These are phyloP conservation scores for Eucalyptus lansdowneana DNA, from an alignment of 345 rosid species.

Conservation along the genomic window DNA sequence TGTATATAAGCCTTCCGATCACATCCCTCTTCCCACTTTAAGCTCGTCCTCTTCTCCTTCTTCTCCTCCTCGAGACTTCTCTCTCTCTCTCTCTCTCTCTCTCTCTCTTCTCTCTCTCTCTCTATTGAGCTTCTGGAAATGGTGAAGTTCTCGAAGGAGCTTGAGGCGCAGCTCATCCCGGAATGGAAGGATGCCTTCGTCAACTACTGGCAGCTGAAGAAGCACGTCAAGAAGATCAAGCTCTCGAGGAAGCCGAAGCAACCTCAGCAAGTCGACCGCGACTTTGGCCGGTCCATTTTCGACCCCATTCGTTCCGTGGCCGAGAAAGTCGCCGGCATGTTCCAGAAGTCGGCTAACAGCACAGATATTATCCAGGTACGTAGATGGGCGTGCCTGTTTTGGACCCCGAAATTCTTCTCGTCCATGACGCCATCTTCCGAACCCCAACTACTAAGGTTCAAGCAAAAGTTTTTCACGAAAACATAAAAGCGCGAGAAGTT, in stretches of 20 bases:
- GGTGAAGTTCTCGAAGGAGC: conserved; percentile 98
- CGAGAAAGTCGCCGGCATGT: conserved; percentile 6
- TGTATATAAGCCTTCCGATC: conserved; percentile 22
- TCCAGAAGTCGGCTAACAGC: neutral
- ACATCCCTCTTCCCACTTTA: conserved; percentile 10
- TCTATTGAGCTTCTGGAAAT: conserved; percentile 8
- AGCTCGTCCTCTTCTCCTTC: neutral
- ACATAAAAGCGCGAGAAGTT: neutral
- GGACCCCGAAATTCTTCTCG: neutral
- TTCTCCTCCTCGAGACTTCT: neutral
- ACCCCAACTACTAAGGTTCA: neutral
- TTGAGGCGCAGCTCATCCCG: conserved; percentile 93
- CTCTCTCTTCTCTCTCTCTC: neutral
- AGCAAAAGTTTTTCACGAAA: neutral
- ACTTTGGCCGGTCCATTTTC: conserved; percentile 44
- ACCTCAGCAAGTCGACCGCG: conserved; percentile 1
- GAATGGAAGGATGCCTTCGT: conserved; percentile 98
- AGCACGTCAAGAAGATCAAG: conserved; percentile 72
- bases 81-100: neutral
- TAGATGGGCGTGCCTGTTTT: neutral
- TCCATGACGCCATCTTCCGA: neutral
- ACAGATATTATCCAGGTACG: conserved; percentile 64
- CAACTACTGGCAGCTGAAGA: conserved; percentile 81
- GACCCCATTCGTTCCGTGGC: conserved; percentile 42
- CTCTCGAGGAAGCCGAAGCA: conserved; percentile 30